These are phyloP conservation scores for Tetrahymena thermophila DNA, from an alignment of 73 alveolate species.

Conservation along the genomic window DNA sequence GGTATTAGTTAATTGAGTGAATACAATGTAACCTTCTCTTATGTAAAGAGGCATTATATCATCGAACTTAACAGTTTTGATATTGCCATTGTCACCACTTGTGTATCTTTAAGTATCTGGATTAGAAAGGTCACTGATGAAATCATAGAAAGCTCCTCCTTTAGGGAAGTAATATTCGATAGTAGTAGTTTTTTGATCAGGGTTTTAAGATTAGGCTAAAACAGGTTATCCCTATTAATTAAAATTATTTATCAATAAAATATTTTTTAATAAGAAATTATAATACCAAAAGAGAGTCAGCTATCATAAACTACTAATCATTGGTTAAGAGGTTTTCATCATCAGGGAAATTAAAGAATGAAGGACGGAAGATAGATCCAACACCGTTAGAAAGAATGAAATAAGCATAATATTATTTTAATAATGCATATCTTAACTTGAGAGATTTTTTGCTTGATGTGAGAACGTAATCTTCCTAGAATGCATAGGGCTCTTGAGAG, in stretches of 20 bases:
- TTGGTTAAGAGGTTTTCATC: constrained; percentile 44
- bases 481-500: constrained; percentile 87
- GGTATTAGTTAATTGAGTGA: neutral
- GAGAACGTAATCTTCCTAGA: constrained; percentile 14
- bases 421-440: neutral
- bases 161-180: neutral
- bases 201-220: neutral
- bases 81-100: neutral
- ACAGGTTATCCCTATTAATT: neutral
- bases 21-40: neutral
- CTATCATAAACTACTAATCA: neutral
- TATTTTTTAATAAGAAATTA: neutral
- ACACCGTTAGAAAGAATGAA: constrained; percentile 25
- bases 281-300: neutral
- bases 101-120: neutral
- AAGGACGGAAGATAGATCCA: constrained; percentile 60
- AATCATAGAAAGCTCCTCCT: neutral
- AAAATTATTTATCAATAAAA: neutral
- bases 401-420: constrained; percentile 69
- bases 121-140: neutral
- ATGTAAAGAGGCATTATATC: neutral
- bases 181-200: neutral
- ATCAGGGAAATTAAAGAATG: constrained; percentile 62
- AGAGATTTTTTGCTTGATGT: neutral
- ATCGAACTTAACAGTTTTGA: neutral